phyloP scores from a whole-genome alignment of 1,284 basidiomycete species.

The Ceratobasidium sp. region DNA sequence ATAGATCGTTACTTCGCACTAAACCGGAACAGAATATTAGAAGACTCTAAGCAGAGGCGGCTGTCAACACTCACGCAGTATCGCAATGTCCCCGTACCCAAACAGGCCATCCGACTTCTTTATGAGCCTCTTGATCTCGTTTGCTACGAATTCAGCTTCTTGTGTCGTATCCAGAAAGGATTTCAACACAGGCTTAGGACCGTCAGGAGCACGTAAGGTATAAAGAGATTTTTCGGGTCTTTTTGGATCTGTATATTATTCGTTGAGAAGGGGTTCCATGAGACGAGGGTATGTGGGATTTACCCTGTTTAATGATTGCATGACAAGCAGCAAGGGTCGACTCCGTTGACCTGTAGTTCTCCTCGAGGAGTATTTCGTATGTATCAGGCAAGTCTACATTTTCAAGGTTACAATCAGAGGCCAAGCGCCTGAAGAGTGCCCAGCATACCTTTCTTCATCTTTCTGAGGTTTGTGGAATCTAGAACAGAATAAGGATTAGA shows the following conservation, averaged over 20 bases:
- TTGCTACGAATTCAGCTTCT: conserved; percentile 80
- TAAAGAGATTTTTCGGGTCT: conserved; percentile 18
- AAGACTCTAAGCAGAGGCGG: conserved; percentile 52
- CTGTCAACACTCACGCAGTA: conserved; percentile 71
- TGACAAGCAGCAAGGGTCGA: conserved; percentile 81
- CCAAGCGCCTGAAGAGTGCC: not conserved
- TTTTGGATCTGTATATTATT: not conserved
- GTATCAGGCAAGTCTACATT: conserved; percentile 73
- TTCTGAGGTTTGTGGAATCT: conserved; percentile 77
- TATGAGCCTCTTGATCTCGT: conserved; percentile 83
- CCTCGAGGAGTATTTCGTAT: conserved; percentile 80
- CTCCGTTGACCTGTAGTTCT: conserved; percentile 90
- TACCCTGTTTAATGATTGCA: conserved; percentile 86
- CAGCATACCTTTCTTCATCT: conserved; percentile 74
- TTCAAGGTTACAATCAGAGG: not conserved
- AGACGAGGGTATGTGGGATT: conserved; percentile 22
- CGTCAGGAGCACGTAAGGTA: conserved; percentile 15
- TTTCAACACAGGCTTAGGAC: conserved; percentile 16
- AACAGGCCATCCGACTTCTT: conserved; percentile 81
- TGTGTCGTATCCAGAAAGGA: conserved; percentile 55
- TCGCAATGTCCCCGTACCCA: conserved; percentile 81
- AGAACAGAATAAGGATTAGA: conserved; percentile 53
- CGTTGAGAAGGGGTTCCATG: no score
- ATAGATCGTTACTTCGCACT: conserved; percentile 89
- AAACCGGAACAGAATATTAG: conserved; percentile 52